Evolutionary conservation across 1,284 basidiomycete species (phyloP).

Genomic region (Rhizoctonia solani): DNA sequence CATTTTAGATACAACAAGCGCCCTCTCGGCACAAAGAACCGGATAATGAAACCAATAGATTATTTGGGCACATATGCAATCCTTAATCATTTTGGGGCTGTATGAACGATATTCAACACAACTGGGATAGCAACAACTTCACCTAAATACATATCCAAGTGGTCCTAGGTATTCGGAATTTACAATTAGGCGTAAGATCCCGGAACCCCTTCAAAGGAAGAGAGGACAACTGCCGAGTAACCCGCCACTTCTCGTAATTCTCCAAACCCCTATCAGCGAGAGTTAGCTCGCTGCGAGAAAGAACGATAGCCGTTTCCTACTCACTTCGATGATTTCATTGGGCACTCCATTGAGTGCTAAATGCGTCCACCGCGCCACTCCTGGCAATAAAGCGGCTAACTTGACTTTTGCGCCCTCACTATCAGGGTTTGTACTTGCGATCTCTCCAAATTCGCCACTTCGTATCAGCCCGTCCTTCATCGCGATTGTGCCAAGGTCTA

Average conservation of each 20-base stretch:
- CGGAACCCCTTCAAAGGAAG: conserved; percentile 46
- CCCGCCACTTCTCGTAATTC: conserved; percentile 54
- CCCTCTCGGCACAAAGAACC: too few relatives aligned
- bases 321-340: conserved; percentile 82
- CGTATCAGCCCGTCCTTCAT: conserved; percentile 55
- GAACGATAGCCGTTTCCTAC: too few relatives aligned
- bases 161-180: too few relatives aligned
- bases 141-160: neutral
- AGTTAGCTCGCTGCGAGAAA: conserved; percentile 12
- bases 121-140: neutral
- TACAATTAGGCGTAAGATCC: neutral
- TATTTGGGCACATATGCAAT: too few relatives aligned
- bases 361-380: conserved; percentile 75
- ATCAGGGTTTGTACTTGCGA: conserved; percentile 43
- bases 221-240: conserved; percentile 55
- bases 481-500: conserved; percentile 67
- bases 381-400: conserved; percentile 76
- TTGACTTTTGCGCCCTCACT: conserved; percentile 57
- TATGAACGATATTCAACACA: neutral
- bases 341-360: conserved; percentile 71
- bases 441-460: conserved; percentile 37
- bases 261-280: conserved; percentile 46
- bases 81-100: too few relatives aligned
- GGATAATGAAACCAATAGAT: too few relatives aligned
- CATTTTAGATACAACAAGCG: too few relatives aligned